Percentiles rank a stretch among this genome's conserved stretches.
These are phyloP conservation scores for Sporothrix inflata DNA, from an alignment of 2,329 filamentous ascomycete genomes.

Conservation along the genomic window DNA sequence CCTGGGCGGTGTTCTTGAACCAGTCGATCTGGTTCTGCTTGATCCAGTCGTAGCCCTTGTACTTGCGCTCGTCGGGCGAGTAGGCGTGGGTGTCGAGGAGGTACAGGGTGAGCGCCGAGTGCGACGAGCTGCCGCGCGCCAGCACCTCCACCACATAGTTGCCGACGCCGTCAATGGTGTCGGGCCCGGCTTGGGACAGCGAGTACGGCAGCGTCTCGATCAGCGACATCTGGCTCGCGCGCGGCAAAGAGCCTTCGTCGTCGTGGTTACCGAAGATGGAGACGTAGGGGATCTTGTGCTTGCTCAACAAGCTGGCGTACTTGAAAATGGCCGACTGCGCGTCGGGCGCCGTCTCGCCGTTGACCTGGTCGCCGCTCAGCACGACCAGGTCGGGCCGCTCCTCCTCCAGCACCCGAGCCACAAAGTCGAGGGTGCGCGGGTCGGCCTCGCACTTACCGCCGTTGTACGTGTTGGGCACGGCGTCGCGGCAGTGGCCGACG, in stretches of 20 bases:
- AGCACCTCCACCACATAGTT: conserved; percentile 95
- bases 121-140: conserved; percentile 74
- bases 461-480: conserved; percentile 73
- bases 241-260: conserved; percentile 81
- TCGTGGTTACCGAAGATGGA: conserved; percentile 98
- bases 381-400: conserved; percentile 94
- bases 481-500: conserved; percentile 80
- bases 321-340: conserved; percentile 94
- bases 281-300: conserved; percentile 86
- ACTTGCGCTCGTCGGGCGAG: conserved; percentile 84
- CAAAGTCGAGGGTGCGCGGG: conserved; percentile 86
- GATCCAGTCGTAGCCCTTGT: conserved; percentile 95
- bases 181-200: conserved; percentile 80
- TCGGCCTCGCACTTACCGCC: conserved; percentile 88
- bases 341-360: conserved; percentile 90
- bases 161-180: conserved; percentile 83
- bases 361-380: conserved; percentile 91
- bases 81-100: conserved; percentile 92
- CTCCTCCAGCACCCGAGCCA: conserved; percentile 80
- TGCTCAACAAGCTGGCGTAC: conserved; percentile 79
- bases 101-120: conserved; percentile 93
- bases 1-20: conserved; percentile 79
- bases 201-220: conserved; percentile 88
- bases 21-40: conserved; percentile 93
- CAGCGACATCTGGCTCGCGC: conserved; percentile 79